phyloP scores from a whole-genome alignment of 768 basidiomycete genomes.

The Agaricus blazei region DNA sequence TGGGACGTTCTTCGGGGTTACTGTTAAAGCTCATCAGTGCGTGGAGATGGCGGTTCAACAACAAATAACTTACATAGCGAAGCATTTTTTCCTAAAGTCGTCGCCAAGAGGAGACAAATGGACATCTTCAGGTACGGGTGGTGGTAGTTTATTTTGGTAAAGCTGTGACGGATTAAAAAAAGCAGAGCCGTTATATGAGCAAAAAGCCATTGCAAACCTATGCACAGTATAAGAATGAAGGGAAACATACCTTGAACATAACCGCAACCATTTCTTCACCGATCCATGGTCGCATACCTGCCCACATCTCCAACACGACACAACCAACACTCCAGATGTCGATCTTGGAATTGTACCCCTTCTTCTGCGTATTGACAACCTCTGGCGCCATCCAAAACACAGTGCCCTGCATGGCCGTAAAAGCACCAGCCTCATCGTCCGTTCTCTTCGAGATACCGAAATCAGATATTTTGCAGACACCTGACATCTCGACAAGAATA shows the following conservation, averaged over 20 bases:
- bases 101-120: slow-evolving; percentile 68
- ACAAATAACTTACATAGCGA: slow-evolving; percentile 65
- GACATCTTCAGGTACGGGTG: slow-evolving; percentile 86
- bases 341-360: slow-evolving; percentile 94
- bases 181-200: not conserved
- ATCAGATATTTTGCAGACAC: slow-evolving; percentile 95
- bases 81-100: slow-evolving; percentile 86
- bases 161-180: slow-evolving; percentile 43
- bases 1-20: slow-evolving; percentile 80
- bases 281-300: slow-evolving; percentile 92
- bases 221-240: not conserved
- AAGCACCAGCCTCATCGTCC: slow-evolving; percentile 79
- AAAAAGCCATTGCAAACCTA: not conserved
- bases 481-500: slow-evolving; percentile 89
- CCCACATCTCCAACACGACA: slow-evolving; percentile 99
- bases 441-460: slow-evolving; percentile 98
- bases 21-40: slow-evolving; percentile 30
- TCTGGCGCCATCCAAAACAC: slow-evolving; percentile 99
- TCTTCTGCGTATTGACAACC: slow-evolving; percentile 81
- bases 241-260: slow-evolving; percentile 78
- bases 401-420: slow-evolving; percentile 94
- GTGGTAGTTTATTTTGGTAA: slow-evolving; percentile 78
- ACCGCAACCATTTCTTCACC: slow-evolving; percentile 88
- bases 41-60: not conserved
- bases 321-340: slow-evolving; percentile 99